Base-by-base conservation (phyloP, 371 early-diverging fungal genomes). In the Capillidium heterosporum region DNA sequence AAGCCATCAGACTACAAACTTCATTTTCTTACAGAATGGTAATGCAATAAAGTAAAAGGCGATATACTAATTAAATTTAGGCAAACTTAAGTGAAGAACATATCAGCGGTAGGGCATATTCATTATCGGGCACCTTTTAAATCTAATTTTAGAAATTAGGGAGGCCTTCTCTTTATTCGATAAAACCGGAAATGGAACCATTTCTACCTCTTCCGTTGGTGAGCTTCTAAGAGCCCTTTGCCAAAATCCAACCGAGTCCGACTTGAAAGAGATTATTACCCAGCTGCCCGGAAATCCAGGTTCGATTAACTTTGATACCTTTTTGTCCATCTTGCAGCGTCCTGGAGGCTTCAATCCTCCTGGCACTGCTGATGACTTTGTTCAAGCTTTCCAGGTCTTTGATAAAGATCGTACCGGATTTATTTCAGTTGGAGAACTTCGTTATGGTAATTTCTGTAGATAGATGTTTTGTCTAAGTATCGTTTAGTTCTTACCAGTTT, bases 381-480 rank as follows among this genome's bases (percentile, higher is more conserved):
- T 90, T 61, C 90, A 90, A 65, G 95, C 89, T 4, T 95, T 94
- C 84, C 89, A 87, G 70, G 91, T 95, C 47, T 94, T 95, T 77
- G 96, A 95, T 77, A 89, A 89, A 74, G 89, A 93, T 60, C 82
- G 84, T 59, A 87, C 85, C 60, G 94, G 94, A 27, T 87, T 77
- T 67, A 94, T 95, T 63, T 77, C 86, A 52, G 85, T 84, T 31
- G 88, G 84, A 57, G 96, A 95, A 72, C 82, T 95, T 40, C 82
- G 90, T 53, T 90, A 92, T 70, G 79, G 81, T 80, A 70, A 65
- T 57, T 57, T 41, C 29, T 43, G 39, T n/a, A 4, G 13, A 41
- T 24, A 13, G 7, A 24, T 23, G 48, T 15, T 41, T 42, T 31
- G 8, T 48, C 35, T 26, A 10, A 57, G 17, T n/a, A 27, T 47